These are phyloP conservation scores for Trametes villosa DNA, from an alignment of 768 basidiomycete species.

Conservation along the genomic window DNA sequence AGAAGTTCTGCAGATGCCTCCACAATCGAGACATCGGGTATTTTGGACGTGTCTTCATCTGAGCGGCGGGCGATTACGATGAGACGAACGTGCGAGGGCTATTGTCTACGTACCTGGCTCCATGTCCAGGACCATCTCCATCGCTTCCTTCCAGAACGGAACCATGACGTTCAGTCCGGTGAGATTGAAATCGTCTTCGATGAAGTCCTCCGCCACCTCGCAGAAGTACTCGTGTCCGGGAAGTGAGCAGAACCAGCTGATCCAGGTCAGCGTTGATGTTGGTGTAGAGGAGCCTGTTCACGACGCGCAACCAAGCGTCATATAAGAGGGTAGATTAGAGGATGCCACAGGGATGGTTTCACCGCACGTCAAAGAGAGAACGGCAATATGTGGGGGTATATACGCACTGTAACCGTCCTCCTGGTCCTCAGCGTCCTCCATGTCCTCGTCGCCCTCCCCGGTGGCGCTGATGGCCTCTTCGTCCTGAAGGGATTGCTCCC, in stretches of 20 bases:
- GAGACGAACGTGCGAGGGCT: neutral
- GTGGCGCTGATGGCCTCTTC: slow-evolving; percentile 64
- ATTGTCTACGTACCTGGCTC: slow-evolving; percentile 81
- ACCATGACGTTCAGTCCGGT: slow-evolving; percentile 96
- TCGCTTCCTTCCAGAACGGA: slow-evolving; percentile 99
- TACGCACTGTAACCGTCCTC: slow-evolving; percentile 81
- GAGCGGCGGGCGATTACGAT: slow-evolving; percentile 20
- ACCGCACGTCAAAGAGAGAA: neutral
- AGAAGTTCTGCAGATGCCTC: slow-evolving; percentile 97
- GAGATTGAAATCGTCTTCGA: slow-evolving; percentile 99
- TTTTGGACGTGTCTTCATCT: slow-evolving; percentile 94
- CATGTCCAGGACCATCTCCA: slow-evolving; percentile 99
- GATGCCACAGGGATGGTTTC: neutral
- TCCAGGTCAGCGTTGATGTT: slow-evolving; percentile 92
- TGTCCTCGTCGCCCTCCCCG: slow-evolving; percentile 73
- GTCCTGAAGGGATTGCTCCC: slow-evolving; percentile 46
- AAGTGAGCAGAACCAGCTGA: slow-evolving; percentile 94
- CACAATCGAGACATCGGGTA: slow-evolving; percentile 98
- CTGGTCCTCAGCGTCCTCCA: slow-evolving; percentile 72
- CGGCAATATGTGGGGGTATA: slow-evolving; percentile 23
- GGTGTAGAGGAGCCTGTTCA: slow-evolving; percentile 81
- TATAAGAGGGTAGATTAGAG: slow-evolving; percentile 1
- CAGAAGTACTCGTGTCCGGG: slow-evolving; percentile 98
- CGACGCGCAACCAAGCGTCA: slow-evolving; percentile 6
- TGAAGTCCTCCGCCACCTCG: slow-evolving; percentile 98